phyloP scores from a whole-genome alignment of 371 early-diverging fungal genomes.

The Mucor piriformis region DNA sequence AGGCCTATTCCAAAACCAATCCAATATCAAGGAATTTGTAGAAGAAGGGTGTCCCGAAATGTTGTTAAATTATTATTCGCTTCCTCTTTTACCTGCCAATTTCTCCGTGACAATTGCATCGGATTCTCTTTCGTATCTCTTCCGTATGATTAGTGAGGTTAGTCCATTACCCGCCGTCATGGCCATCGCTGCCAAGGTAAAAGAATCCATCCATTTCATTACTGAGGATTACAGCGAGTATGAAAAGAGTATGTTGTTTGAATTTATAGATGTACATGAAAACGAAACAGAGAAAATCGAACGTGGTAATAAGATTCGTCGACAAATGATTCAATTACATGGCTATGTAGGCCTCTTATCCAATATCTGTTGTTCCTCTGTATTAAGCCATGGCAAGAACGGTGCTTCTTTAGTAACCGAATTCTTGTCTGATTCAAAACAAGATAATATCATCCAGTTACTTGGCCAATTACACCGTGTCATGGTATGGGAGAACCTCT shows the following conservation, averaged over 20 bases:
- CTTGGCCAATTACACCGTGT: constrained; percentile 71
- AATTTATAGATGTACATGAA: constrained; percentile 58
- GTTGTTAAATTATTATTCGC: constrained; percentile 63
- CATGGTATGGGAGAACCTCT: constrained; percentile 71
- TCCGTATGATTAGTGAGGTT: constrained; percentile 73
- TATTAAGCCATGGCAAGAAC: constrained; percentile 68
- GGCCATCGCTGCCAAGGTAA: constrained; percentile 56
- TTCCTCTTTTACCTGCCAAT: constrained; percentile 78
- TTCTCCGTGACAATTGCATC: constrained; percentile 71
- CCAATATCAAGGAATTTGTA: constrained; percentile 77
- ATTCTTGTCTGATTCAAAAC: constrained; percentile 54
- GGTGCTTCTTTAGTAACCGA: constrained; percentile 64
- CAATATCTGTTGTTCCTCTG: constrained; percentile 75
- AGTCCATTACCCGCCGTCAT: constrained; percentile 56
- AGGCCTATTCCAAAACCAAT: constrained; percentile 80
- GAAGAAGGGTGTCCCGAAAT: constrained; percentile 69
- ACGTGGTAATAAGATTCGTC: constrained; percentile 57
- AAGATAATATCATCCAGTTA: constrained; percentile 54
- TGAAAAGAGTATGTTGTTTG: constrained; percentile 38
- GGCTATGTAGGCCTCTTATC: constrained; percentile 68
- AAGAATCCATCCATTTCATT: constrained; percentile 46
- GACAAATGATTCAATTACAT: constrained; percentile 64
- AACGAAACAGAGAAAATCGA: constrained; percentile 49
- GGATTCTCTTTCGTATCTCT: constrained; percentile 71
- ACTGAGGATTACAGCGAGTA: constrained; percentile 29